Evolutionary conservation across 768 basidiomycete species (phyloP), one percentile per base, ranked within the genome.

Genomic region (Hypholoma sublateritium): DNA sequence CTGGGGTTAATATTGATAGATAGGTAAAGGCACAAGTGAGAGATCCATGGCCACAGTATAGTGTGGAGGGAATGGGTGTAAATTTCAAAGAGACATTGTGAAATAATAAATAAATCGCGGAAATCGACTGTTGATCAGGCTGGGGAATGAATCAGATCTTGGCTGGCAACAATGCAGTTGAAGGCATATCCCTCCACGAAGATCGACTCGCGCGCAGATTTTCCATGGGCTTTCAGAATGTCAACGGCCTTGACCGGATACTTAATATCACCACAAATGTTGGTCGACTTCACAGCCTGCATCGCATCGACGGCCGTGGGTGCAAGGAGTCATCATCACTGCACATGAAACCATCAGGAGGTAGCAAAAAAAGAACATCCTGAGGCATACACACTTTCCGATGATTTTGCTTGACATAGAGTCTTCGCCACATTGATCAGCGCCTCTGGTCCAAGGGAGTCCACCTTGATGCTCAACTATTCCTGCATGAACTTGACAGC

Each of bases 231-330:
- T 74, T 99, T 99, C 64, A 99, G 80, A 24, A 98, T 85, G 68
- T 99, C 98, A 61, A 99, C 97, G 4, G 97, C 97, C 74, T 99
- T 98, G 59, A 99, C 97, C 5, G 97, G 97, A 74, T 98, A 99
- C 73, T 98, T 98, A 68, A 91, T 88, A 70, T 99, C 97, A 28
- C 97, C 97, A 51, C 94, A 85, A 61, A 87, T 75, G 71, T 98
- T 98, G 66, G 93, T 86, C 5, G 94, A 95, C 77, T 88, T 95
- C 54, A 99, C 97, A 3, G 97, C 90, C 45, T 95, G 83, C 94
- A 99, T 98, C 25, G 97, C 97, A 63, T 98, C 95, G 14, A 99
- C 97, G 50, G 96, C 95, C 88, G 98, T 92, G 45, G 97, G 96
- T 11, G 96, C 95, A 98, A 99, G 52, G 98, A 79, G 69, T 97